Evolutionary conservation across 2,329 filamentous ascomycete species (phyloP).

Genomic region (Fusarium lyarnte): DNA sequence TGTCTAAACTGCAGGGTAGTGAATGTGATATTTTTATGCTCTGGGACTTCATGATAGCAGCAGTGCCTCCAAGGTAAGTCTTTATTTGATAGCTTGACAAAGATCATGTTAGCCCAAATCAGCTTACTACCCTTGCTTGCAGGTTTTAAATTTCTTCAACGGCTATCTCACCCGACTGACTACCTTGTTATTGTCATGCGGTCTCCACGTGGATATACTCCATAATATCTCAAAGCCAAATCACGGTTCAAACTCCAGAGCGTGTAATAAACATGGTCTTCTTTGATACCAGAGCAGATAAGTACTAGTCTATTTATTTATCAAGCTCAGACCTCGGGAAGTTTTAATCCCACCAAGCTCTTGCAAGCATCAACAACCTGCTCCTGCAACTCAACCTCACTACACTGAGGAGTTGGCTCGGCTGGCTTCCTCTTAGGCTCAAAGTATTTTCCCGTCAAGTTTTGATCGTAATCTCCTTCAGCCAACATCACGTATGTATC

Average conservation of each 20-base stretch:
- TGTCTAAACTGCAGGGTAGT: neutral
- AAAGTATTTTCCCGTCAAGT: conserved; percentile 29
- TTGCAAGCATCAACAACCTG: conserved; percentile 23
- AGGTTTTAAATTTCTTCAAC: no score
- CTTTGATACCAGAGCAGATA: rapidly evolving
- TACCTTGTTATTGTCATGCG: no score
- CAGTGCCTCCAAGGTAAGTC: rapidly evolving
- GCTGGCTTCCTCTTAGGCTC: conserved; percentile 26
- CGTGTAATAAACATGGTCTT: rapidly evolving
- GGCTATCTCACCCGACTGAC: no score
- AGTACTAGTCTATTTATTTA: rapidly evolving
- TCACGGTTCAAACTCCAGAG: rapidly evolving
- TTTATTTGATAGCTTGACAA: rapidly evolving
- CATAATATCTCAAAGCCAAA: no score
- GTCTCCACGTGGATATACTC: no score
- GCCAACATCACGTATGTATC: conserved; percentile 32
- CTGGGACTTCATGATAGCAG: no score
- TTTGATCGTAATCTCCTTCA: conserved; percentile 33
- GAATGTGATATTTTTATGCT: rapidly evolving
- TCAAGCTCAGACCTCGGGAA: neutral
- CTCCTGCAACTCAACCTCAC: conserved; percentile 22
- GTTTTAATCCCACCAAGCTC: conserved; percentile 13
- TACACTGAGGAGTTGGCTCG: neutral
- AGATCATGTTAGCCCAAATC: rapidly evolving
- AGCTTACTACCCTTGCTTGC: rapidly evolving